Evolutionary conservation across 108 stramenopile species (phyloP).

Genomic region (Bacterosira constricta): DNA sequence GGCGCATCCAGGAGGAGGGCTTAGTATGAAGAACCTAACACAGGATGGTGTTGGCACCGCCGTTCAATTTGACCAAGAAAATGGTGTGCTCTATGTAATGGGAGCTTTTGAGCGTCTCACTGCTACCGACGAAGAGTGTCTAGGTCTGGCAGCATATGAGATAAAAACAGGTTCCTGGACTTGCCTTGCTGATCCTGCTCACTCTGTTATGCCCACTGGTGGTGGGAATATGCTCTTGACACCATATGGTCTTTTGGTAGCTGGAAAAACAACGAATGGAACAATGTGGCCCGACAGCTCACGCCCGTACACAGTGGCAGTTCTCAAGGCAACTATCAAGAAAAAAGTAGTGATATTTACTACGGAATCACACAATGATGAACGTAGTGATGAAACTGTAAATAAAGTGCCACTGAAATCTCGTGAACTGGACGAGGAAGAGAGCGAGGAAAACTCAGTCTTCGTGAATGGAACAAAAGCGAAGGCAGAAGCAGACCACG

Average conservation of each 20-base stretch:
- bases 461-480: constrained; percentile 20
- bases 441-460: background rate
- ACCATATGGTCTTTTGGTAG: constrained; percentile 87
- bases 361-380: constrained; percentile 32
- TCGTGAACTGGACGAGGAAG: constrained; percentile 36
- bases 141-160: constrained; percentile 84
- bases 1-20: constrained; percentile 88
- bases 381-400: background rate
- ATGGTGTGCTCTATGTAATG: constrained; percentile 89
- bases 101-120: constrained; percentile 86
- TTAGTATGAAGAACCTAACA: constrained; percentile 75
- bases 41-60: constrained; percentile 87
- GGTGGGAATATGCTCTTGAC: constrained; percentile 90
- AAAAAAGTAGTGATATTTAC: constrained; percentile 33
- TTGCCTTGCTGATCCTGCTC: constrained; percentile 82
- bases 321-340: constrained; percentile 78
- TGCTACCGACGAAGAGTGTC: constrained; percentile 59
- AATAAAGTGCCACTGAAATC: constrained; percentile 1
- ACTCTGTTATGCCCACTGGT: constrained; percentile 81
- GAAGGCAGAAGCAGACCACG: constrained; percentile 50
- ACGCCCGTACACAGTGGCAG: constrained; percentile 82
- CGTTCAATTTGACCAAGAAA: constrained; percentile 81
- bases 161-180: constrained; percentile 80
- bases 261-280: constrained; percentile 67
- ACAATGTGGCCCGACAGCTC: constrained; percentile 79